phyloP scores from a whole-genome alignment of 2,329 filamentous ascomycete genomes.

The Polychaeton citri region DNA sequence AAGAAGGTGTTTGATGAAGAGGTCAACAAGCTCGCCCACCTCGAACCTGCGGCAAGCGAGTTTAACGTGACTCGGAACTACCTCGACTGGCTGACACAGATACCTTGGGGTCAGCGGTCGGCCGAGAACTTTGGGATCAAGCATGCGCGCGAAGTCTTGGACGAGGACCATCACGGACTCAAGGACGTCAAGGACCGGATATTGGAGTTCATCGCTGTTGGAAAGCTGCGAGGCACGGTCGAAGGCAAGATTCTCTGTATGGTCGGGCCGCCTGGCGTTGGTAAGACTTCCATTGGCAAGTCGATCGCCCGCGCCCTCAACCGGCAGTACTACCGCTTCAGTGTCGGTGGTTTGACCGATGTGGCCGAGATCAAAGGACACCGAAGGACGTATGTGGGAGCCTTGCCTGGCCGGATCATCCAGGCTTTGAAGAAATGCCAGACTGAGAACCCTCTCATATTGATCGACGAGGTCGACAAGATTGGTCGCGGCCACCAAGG shows the following conservation, averaged over 20 bases:
- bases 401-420: conserved; percentile 88
- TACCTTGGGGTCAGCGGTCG: conserved; percentile 91
- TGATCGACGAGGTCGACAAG: conserved; percentile 98
- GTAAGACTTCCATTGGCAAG: conserved; percentile 98
- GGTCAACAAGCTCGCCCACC: conserved; percentile 87
- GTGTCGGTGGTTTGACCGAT: conserved; percentile 89
- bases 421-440: conserved; percentile 98
- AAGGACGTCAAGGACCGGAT: conserved; percentile 99
- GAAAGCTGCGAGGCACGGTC: conserved; percentile 89
- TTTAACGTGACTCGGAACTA: conserved; percentile 99
- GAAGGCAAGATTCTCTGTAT: conserved; percentile 98
- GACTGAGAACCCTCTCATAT: conserved; percentile 89
- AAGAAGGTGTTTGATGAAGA: conserved; percentile 98
- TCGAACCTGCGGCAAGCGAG: conserved; percentile 91
- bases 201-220: conserved; percentile 93
- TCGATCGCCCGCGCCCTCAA: conserved; percentile 91
- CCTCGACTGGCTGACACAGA: conserved; percentile 95
- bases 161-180: conserved; percentile 91
- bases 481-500: conserved; percentile 94
- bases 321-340: conserved; percentile 95
- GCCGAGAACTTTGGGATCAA: conserved; percentile 93
- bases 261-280: conserved; percentile 91
- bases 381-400: conserved; percentile 88
- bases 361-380: conserved; percentile 99
- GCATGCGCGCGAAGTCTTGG: conserved; percentile 77